Evolutionary conservation across 1,284 basidiomycete species (phyloP), one percentile per base, ranked within the genome.

Genomic region (Sparassis latifolia): DNA sequence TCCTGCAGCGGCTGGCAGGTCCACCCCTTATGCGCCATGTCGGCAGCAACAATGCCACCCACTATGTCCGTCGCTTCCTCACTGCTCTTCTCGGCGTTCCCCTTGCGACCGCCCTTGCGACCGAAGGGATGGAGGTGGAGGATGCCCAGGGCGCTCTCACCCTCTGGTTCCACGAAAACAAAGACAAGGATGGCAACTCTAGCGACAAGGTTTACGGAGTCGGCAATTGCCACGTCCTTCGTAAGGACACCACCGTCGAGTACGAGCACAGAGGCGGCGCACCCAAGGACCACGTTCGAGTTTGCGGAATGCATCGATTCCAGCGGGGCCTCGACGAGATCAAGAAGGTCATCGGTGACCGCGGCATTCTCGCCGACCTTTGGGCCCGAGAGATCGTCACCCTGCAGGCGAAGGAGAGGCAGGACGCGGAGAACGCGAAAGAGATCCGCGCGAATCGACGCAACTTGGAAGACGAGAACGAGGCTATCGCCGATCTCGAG

Each of bases 51-150:
- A 42, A 68, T 57, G 37, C 61, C 44, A 61, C 56, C 38, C 58
- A 50, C 32, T 58, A 64, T 33, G 55, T 68, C 41, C 58, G 58
- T 48, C 48, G 58, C 20, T 65, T 66, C 20, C 55, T 73, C 33
- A 67, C 71, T 44, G 50, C 66, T 37, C 43, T 63, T 6, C 64
- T 73, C 43, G 63, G 70, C 30, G 54, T 71, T 49, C 54, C 52
- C 30, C 71, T 73, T 55, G 58, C 20, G 20, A 20, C 20, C 20
- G 20, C 20, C 20, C 20, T 20, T 20, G 20, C 58, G 60, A 20
- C 62, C 29, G 4, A n/a, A 20, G 48, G 42, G 29, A 58, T 33
- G 12, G 55, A 55, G 39, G n/a, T 48, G 33, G 51, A 20, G 20
- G 20, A 20, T 20, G 37, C 52, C 30, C 35, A 57, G 46, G 45